A percentile compares a stretch with the other conserved stretches of the same genome.
Conservation (phyloP, 768 basidiomycete genomes). For the Roridomyces roridus region DNA sequence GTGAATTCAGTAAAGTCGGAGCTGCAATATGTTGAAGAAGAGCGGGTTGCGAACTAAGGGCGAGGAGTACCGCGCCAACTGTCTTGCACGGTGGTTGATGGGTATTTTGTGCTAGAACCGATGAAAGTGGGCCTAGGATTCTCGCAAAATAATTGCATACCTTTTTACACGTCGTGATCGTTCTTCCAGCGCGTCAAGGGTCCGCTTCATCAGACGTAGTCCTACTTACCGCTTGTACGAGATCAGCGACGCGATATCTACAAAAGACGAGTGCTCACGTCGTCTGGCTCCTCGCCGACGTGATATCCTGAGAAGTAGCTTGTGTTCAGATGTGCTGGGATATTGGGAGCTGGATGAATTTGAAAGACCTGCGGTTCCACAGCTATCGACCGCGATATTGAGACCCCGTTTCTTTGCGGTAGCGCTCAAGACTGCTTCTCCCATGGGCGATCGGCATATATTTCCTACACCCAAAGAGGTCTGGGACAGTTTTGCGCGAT, state of each 20-base stretch:
- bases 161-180: constrained; percentile 73
- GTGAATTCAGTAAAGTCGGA: constrained; percentile 80
- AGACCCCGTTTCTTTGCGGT: constrained; percentile 70
- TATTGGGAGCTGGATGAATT: too few species aligned
- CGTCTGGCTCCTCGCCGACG: constrained; percentile 82
- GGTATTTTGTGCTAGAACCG: constrained; percentile 69
- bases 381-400: constrained; percentile 78
- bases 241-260: background rate
- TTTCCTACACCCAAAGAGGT: constrained; percentile 53
- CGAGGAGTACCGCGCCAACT: constrained; percentile 41
- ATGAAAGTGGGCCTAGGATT: too few species aligned
- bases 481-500: background rate
- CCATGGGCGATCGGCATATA: constrained; percentile 92
- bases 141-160: too few species aligned
- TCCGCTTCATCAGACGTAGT: too few species aligned
- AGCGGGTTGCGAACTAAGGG: background rate
- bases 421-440: constrained; percentile 83
- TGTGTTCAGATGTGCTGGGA: too few species aligned
- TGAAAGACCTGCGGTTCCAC: constrained; percentile 70
- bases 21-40: constrained; percentile 17
- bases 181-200: constrained; percentile 45
- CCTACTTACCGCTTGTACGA: constrained; percentile 9
- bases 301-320: too few species aligned
- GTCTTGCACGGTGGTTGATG: constrained; percentile 73
- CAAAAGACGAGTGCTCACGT: constrained; percentile 46